Evolutionary conservation across 73 alveolate genomes (phyloP).

Genomic region (Uronychia binucleata): DNA sequence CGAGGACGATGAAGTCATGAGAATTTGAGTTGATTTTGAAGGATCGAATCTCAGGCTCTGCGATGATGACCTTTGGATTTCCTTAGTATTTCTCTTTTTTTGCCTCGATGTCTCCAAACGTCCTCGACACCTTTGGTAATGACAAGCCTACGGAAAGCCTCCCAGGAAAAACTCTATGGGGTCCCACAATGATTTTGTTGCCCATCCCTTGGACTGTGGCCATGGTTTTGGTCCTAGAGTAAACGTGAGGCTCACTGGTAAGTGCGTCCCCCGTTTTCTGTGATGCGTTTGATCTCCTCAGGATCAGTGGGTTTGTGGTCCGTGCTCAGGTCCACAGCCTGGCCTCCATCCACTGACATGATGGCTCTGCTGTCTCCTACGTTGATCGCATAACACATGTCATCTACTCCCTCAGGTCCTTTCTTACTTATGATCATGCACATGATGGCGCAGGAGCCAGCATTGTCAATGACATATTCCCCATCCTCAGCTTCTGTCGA

Average conservation of each 20-base stretch:
- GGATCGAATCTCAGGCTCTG: conserved; percentile 87
- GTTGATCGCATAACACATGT: conserved; percentile 38
- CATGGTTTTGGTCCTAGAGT: conserved; percentile 11
- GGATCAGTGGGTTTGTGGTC: conserved; percentile 64
- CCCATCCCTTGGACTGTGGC: background rate
- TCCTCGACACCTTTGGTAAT: conserved; percentile 60
- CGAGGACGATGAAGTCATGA: conserved; percentile 75
- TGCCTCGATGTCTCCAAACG: conserved; percentile 92
- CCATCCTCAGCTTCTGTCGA: conserved; percentile 24
- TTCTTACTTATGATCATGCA: conserved; percentile 73
- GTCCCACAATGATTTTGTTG: conserved; percentile 75
- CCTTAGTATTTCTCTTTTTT: conserved; percentile 82
- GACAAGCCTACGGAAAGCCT: conserved; percentile 70
- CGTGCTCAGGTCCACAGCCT: conserved; percentile 40
- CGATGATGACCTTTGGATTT: conserved; percentile 74
- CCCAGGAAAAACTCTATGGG: conserved; percentile 92
- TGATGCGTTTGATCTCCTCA: conserved; percentile 73
- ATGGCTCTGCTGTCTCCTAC: conserved; percentile 58
- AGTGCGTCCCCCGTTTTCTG: conserved; percentile 78
- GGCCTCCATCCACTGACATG: conserved; percentile 52
- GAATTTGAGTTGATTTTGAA: conserved; percentile 80
- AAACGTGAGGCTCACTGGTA: conserved; percentile 46
- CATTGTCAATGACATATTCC: conserved; percentile 63
- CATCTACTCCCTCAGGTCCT: conserved; percentile 8
- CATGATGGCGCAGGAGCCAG: conserved; percentile 96